A percentile compares a stretch with the other conserved stretches of the same genome.
phyloP scores from a whole-genome alignment of 345 rosid species.

The Boechera stricta region DNA sequence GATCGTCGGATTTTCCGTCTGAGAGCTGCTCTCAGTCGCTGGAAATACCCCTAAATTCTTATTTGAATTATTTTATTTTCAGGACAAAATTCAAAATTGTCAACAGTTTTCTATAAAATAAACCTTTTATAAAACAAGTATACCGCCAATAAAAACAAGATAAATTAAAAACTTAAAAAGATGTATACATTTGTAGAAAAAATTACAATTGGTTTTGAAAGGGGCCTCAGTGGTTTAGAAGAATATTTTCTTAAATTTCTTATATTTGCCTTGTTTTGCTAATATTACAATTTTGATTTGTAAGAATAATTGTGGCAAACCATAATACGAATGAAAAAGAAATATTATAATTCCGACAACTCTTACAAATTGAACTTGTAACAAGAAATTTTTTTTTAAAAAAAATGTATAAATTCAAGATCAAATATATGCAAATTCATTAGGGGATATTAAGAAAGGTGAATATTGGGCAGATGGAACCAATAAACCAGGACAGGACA shows the following conservation, averaged over 20 bases:
- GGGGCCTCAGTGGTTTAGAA: not conserved
- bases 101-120: too few relatives aligned
- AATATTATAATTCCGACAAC: not conserved
- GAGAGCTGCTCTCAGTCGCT: constrained; percentile 29
- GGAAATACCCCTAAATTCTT: not conserved
- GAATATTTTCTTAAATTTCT: not conserved
- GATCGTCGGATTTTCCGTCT: constrained; percentile 28
- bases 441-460: not conserved
- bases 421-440: constrained; percentile 28
- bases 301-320: constrained; percentile 29
- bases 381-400: not conserved
- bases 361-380: not conserved
- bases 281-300: not conserved
- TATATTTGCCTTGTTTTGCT: not conserved
- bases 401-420: not conserved
- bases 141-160: too few relatives aligned
- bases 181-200: too few relatives aligned
- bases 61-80: constrained; percentile 1
- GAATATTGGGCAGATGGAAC: constrained; percentile 8
- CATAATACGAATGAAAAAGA: not conserved
- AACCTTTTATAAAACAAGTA: too few relatives aligned
- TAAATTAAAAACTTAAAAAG: not conserved
- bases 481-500: constrained; percentile 1
- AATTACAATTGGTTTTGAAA: too few relatives aligned
- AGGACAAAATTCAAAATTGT: not conserved